Evolutionary conservation across 805 yeast genomes (phyloP).

Genomic region (Zygosaccharomyces siamensis): DNA sequence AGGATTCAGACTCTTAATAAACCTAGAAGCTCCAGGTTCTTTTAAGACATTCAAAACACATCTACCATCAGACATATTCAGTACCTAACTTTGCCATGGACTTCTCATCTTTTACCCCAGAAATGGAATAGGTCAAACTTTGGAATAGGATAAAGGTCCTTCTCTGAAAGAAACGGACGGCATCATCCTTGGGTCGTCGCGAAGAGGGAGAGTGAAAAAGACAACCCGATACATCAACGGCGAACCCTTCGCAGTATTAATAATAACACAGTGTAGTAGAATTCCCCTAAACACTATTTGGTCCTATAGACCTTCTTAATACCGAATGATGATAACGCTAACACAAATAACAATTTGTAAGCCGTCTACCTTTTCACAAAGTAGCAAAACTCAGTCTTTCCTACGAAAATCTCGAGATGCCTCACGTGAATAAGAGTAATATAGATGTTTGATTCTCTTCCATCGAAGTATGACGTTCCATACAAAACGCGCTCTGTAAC

Average conservation of each 20-base stretch:
- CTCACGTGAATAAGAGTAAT: not conserved
- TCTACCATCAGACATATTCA: conserved; percentile 23
- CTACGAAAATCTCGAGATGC: not conserved
- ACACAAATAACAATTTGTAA: no score
- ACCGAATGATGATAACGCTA: no score
- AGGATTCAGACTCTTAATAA: conserved; percentile 22
- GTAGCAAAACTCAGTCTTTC: not conserved
- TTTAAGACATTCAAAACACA: conserved; percentile 23
- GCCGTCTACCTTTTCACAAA: no score
- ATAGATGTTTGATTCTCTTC: not conserved
- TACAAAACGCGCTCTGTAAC: conserved; percentile 3
- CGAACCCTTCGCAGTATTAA: not conserved
- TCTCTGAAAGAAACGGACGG: not conserved
- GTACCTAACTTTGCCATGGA: not conserved
- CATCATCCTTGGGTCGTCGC: conserved; percentile 4
- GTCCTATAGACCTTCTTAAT: no score
- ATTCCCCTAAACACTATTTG: no score
- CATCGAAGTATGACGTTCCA: not conserved
- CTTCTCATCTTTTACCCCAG: not conserved
- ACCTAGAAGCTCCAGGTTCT: conserved; percentile 22
- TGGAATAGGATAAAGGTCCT: not conserved
- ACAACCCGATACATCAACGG: not conserved
- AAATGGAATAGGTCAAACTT: not conserved
- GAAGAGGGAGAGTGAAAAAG: not conserved
- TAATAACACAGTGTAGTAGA: not conserved